Evolutionary conservation across 1,139 yeast genomes (phyloP), one percentile per base, ranked within the genome.

Genomic region (Debaryomyces psychrophilus): DNA sequence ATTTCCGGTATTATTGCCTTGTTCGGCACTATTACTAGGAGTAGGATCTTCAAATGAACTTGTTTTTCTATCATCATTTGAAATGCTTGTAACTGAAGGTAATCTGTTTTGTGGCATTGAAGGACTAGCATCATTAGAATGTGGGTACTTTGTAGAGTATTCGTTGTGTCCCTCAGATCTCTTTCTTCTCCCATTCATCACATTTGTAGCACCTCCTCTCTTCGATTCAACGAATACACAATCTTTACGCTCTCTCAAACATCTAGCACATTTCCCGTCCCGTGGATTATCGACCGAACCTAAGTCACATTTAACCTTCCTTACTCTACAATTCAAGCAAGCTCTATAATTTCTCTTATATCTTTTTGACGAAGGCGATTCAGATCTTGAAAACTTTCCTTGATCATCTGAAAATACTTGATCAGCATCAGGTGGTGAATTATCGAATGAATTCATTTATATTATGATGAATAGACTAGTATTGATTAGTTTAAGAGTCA

Each of bases 231-330:
- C 85, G 65, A 90, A 87, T 20, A 85, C 83, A 67, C 97, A 90
- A 56, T 85, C 90, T 56, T 80, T 81, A 17, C 95, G 73, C 59
- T 90, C 96, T 43, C 97, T 73, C 50, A 79, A 76, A 59, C 97
- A 90, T 45, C 97, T 69, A 3, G 83, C 85, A 73, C 98, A 92
- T 15, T 95, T 95, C 5, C 95, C 95, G 7, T 82, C 83, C 44
- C 77, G 74, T 0, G 96, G 96, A 47, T 76, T 76, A 48, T 84
- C 86, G 9, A 83, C 81, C 3, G 85, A 82, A 1, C 96, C 96
- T 53, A 90, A 67, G 58, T 89, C 95, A 68, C 97, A 90, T 59
- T 85, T 84, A 41, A 88, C 89, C 59, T 90, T 90, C 31, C 95
- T 78, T 8, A 83, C 79, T 11, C 96, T 77, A 63, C 97, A 90